Conservation (phyloP, 495 filamentous ascomycete species). For the Xylaria scruposa region DNA sequence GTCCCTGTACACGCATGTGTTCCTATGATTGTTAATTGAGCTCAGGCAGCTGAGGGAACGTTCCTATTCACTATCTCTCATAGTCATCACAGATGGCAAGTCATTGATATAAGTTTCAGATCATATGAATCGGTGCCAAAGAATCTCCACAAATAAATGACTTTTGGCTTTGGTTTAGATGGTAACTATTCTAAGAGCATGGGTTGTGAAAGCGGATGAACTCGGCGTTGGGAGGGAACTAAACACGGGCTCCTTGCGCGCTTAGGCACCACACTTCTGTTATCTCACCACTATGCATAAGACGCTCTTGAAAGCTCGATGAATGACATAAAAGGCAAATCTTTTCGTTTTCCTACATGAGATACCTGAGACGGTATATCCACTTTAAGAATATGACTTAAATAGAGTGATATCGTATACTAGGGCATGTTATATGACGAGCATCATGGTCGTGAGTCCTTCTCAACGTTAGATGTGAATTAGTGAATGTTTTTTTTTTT, state of each 20-base stretch:
- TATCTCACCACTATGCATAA: not conserved
- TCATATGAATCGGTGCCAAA: not conserved
- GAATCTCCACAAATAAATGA: not conserved
- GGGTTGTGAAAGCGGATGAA: not conserved
- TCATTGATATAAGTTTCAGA: not conserved
- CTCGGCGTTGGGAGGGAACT: not conserved
- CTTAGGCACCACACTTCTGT: not conserved
- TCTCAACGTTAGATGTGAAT: no score
- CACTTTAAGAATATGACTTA: no score
- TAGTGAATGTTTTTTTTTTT: no score
- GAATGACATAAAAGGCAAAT: no score
- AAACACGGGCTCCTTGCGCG: not conserved
- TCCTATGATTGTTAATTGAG: not conserved
- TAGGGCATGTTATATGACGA: no score
- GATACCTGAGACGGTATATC: no score
- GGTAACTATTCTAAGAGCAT: not conserved
- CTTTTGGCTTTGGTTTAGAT: not conserved
- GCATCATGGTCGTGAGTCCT: no score
- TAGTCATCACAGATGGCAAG: not conserved
- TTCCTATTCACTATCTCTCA: not conserved
- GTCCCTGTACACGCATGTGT: not conserved
- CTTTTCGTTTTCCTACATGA: no score
- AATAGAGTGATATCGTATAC: no score
- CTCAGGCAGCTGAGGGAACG: not conserved
- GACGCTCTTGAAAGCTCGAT: not conserved